Evolutionary conservation across 2,329 filamentous ascomycete genomes (phyloP).

Genomic region (Fusarium cyanostomum): DNA sequence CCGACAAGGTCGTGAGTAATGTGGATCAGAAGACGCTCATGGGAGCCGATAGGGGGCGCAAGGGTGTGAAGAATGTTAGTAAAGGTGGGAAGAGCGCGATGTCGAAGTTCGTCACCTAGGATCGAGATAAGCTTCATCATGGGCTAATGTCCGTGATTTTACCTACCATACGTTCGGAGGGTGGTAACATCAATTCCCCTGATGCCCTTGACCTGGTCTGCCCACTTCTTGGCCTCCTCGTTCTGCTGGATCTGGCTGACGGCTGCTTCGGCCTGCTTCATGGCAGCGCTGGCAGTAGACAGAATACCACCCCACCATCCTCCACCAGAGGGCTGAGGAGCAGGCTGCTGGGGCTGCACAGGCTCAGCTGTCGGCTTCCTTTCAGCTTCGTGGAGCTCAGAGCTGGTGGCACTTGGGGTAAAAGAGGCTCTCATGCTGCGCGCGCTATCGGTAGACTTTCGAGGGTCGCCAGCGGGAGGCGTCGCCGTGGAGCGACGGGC

Average conservation of each 20-base stretch:
- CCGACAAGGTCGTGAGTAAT: slow-evolving; percentile 95
- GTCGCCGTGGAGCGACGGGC: slow-evolving; percentile 59
- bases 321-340: slow-evolving; percentile 60
- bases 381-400: slow-evolving; percentile 67
- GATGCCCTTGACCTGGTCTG: slow-evolving; percentile 84
- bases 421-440: slow-evolving; percentile 76
- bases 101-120: slow-evolving; percentile 84
- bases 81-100: slow-evolving; percentile 91
- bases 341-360: slow-evolving; percentile 44
- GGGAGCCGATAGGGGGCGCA: slow-evolving; percentile 93
- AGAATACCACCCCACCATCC: slow-evolving; percentile 92
- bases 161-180: slow-evolving; percentile 62
- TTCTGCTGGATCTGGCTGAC: slow-evolving; percentile 97
- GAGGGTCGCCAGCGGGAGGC: slow-evolving; percentile 66
- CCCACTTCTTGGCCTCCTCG: slow-evolving; percentile 96
- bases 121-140: slow-evolving; percentile 4
- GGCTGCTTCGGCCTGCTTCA: slow-evolving; percentile 91
- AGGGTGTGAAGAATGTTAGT: slow-evolving; percentile 94
- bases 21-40: slow-evolving; percentile 96
- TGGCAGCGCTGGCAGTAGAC: slow-evolving; percentile 82
- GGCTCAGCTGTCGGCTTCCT: slow-evolving; percentile 61
- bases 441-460: slow-evolving; percentile 83
- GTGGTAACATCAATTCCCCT: slow-evolving; percentile 74
- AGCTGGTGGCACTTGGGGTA: slow-evolving; percentile 73
- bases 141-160: background rate